Base-by-base conservation (phyloP, 2,329 filamentous ascomycete genomes). In the Penicillium sp. region DNA sequence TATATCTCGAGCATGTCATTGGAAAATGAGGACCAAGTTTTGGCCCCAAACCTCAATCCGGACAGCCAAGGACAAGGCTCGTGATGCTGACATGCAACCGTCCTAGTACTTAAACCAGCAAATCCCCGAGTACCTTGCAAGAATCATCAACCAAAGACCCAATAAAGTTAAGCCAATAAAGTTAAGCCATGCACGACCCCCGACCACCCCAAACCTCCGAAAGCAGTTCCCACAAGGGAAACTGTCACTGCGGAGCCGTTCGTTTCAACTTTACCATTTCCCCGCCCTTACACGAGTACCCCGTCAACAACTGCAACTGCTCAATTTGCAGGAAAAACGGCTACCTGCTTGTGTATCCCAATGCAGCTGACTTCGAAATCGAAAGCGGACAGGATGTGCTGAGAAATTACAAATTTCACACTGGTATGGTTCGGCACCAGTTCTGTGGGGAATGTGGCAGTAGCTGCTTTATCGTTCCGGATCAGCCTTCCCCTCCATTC, bases 391-490 rank as follows among this genome's bases (percentile, higher is more conserved):
- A 37, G 13, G 47, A 49, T 2, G 21, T 21, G 31, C 11, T 49
- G 29, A 55, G 37, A 37, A 31, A 46, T 35, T 39, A 55, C 26
- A 37, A 39, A 21, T 55, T 50, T 21, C 39, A 19, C 2, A 26
- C 19, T 13, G 33, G 46, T 14, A 19, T 26, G 5, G 54, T 37
- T 9, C 21, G 39, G 26, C 39, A 55, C 25, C 54, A 47, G 27
- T 55, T 55, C 31, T 55, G 54, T 42, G 47, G 54, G 13, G 54
- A 51, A 16, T 55, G 48, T 31, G 54, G 54, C 4, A 51, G 54
- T 19, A 51, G 47, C 26, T 53, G 43, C 23, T 53, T 53, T 19
- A 39, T 55, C 48, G 35, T 53, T 7, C 29, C 27, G 19, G 51
- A 53, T 47, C 19, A 19, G 39, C 39, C 39, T 13, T 10, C 10